These are phyloP conservation scores for Aeschynomene evenia DNA, from an alignment of 306 rosid species.

Conservation along the genomic window DNA sequence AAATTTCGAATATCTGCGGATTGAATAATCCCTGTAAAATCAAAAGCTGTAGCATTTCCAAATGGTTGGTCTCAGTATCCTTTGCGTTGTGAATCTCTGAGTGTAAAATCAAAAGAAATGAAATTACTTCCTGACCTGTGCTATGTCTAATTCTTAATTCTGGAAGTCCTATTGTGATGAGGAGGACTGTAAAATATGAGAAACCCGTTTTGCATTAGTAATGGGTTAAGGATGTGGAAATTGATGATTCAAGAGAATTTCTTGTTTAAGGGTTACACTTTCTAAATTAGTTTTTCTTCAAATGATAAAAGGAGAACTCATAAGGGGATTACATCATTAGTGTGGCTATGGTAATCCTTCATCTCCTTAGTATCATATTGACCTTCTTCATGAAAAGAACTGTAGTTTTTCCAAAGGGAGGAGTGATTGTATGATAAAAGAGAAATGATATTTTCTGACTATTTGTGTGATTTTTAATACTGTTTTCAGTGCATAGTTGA, in stretches of 20 bases:
- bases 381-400: neutral
- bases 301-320: neutral
- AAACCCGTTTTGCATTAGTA: neutral
- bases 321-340: neutral
- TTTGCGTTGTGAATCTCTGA: neutral
- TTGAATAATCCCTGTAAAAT: no score
- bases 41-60: constrained; percentile 2
- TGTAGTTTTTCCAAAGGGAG: constrained; percentile 23
- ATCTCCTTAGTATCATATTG: neutral
- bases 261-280: neutral
- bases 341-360: neutral
- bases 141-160: neutral
- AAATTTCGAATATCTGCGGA: neutral
- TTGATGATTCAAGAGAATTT: neutral
- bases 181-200: neutral
- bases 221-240: neutral
- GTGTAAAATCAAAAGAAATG: constrained; percentile 6
- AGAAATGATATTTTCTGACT: neutral
- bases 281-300: constrained; percentile 6
- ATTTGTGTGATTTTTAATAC: neutral
- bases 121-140: neutral
- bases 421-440: neutral
- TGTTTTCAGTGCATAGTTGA: neutral
- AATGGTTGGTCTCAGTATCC: neutral
- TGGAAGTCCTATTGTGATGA: neutral